Base-by-base conservation (phyloP, 2,329 filamentous ascomycete species). In the Ceratocystis ficicola region DNA sequence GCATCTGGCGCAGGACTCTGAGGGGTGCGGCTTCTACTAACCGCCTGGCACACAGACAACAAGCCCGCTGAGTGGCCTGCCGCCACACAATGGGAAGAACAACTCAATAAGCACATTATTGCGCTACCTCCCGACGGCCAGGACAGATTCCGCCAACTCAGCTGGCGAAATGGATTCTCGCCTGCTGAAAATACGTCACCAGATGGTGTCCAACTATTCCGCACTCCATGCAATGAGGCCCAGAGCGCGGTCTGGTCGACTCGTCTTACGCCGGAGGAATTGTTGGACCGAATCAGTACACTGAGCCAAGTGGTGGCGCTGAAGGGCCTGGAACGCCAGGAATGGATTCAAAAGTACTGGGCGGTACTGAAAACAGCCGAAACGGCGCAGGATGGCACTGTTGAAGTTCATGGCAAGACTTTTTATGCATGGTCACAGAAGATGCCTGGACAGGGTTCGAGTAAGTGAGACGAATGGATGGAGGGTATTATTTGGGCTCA, bases 251-350 rank as follows among this genome's bases (percentile, higher is more conserved):
- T 77, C 60, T 87, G 85, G 77, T 81, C 80, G 25, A 79, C 82
- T 0, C 83, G 80, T 78, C 72, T 88, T 66, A 76, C 73, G 32
- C 79, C 80, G 67, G 81, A 88, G 62, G 80, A 78, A 65, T 74
- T 89, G 62, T 88, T 85, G 83, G 78, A 81, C 64, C 79, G 88
- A 44, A 79, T 86, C 67, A 78, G 77, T 61, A 90, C 87, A 12
- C 75, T 90, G 66, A 88, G 85, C 71, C 86, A 89, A 72, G 81
- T 90, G 68, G 81, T 83, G 3, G 77, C 85, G 64, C 74, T 88
- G 12, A 73, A 80, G 60, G 81, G 78, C 1, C 76, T 79, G 64
- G 76, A 79, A 57, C 78, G 78, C 70, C 77, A 76, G 65, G 74
- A 76, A 52, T 80, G 82, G 59, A 76, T 77, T 66, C 76, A 76